Percentiles rank a stretch among this genome's conserved stretches.
These are phyloP conservation scores for Cyclostephanos invisitatus DNA, from an alignment of 108 stramenopile genomes.

Conservation along the genomic window DNA sequence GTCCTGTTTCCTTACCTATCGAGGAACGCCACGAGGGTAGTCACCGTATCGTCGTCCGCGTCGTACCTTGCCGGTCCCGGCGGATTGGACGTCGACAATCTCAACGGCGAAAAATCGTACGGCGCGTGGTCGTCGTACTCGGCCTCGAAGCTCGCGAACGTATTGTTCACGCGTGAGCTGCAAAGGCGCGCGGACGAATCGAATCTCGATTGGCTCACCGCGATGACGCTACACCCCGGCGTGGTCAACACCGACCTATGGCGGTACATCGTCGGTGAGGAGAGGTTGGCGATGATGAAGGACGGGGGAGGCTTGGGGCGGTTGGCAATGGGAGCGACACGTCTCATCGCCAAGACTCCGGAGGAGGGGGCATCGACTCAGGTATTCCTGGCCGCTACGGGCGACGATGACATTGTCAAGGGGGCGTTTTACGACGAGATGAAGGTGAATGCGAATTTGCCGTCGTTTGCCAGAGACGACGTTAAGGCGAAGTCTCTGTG, in stretches of 20 bases:
- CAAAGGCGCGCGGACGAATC: conserved; percentile 40
- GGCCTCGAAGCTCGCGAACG: conserved; percentile 66
- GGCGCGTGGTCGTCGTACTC: conserved; percentile 57
- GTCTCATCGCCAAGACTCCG: conserved; percentile 45
- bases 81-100: conserved; percentile 50
- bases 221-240: conserved; percentile 62
- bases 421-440: conserved; percentile 45
- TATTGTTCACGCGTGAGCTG: conserved; percentile 69
- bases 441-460: conserved; percentile 28
- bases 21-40: conserved; percentile 38
- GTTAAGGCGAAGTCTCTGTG: conserved; percentile 41
- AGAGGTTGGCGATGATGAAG: conserved; percentile 45
- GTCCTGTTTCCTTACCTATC: conserved; percentile 43
- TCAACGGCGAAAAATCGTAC: conserved; percentile 57
- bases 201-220: conserved; percentile 16
- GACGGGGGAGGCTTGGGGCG: conserved; percentile 35
- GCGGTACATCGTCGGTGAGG: conserved; percentile 50
- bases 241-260: conserved; percentile 62
- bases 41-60: conserved; percentile 63
- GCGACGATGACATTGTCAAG: conserved; percentile 6
- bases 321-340: conserved; percentile 37
- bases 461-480: conserved; percentile 46
- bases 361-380: conserved; percentile 62
- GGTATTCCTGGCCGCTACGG: conserved; percentile 45
- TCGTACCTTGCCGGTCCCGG: conserved; percentile 36